phyloP scores from a whole-genome alignment of 2,329 filamentous ascomycete genomes.

The Alternaria brassicae region DNA sequence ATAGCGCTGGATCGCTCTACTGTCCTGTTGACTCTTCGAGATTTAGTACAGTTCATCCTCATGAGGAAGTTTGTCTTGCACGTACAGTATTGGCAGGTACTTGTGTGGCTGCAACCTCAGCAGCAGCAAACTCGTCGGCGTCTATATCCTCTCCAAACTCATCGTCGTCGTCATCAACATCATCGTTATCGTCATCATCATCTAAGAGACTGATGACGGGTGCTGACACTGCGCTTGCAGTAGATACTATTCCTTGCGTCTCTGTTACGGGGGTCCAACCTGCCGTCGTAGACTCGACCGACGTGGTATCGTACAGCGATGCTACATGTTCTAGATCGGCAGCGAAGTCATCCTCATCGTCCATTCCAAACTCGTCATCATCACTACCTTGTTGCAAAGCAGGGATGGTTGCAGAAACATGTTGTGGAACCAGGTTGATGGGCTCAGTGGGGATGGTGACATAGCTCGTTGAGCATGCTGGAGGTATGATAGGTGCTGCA shows the following conservation, averaged over 20 bases:
- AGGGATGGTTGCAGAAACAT: not conserved
- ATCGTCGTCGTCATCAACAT: constrained; percentile 34
- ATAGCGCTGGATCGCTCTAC: constrained; percentile 84
- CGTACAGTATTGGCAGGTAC: constrained; percentile 63
- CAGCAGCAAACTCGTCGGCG: constrained; percentile 71
- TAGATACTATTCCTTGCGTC: not conserved
- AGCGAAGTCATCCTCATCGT: constrained; percentile 59
- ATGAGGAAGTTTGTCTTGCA: constrained; percentile 47
- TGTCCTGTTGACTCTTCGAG: constrained; percentile 69
- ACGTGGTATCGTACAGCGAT: constrained; percentile 61
- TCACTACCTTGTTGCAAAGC: constrained; percentile 32
- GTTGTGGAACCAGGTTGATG: constrained; percentile 1
- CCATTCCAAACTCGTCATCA: constrained; percentile 56
- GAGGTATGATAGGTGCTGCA: constrained; percentile 6
- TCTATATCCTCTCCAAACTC: constrained; percentile 77
- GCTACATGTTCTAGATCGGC: constrained; percentile 66
- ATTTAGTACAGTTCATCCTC: constrained; percentile 64
- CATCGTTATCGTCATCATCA: constrained; percentile 41
- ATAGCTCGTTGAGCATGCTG: constrained; percentile 10
- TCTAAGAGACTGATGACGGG: constrained; percentile 31
- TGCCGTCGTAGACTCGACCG: constrained; percentile 25
- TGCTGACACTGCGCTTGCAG: constrained; percentile 13
- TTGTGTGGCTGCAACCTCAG: constrained; percentile 76
- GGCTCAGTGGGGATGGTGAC: constrained; percentile 16
- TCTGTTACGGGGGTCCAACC: constrained; percentile 4